Conservation (phyloP, 2,329 filamentous ascomycete genomes). For the Mariannaea sp. region DNA sequence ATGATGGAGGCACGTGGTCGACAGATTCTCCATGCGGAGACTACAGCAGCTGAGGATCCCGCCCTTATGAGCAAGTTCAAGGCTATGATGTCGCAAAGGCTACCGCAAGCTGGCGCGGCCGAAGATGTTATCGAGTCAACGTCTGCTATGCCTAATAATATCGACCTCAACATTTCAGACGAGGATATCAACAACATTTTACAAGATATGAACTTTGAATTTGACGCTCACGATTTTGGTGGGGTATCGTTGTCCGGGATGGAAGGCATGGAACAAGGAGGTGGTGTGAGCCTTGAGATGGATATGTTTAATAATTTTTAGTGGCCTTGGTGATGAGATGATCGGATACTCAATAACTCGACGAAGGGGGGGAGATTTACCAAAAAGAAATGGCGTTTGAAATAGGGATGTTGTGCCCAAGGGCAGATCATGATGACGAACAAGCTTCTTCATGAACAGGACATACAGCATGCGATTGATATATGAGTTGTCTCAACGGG, state of each 20-base stretch:
- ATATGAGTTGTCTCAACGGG: slow-evolving; percentile 1
- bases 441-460: slow-evolving; percentile 3
- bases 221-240: slow-evolving; percentile 39
- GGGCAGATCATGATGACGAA: slow-evolving; percentile 6
- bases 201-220: slow-evolving; percentile 51
- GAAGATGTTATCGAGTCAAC: slow-evolving; percentile 6
- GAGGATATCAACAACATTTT: slow-evolving; percentile 48
- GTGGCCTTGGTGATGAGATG: slow-evolving; percentile 31
- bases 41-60: slow-evolving; percentile 60
- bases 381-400: slow-evolving; percentile 1
- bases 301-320: slow-evolving; percentile 30
- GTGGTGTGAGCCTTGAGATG: slow-evolving; percentile 39
- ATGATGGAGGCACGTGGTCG: slow-evolving; percentile 53
- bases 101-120: slow-evolving; percentile 26
- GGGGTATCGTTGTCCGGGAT: slow-evolving; percentile 32
- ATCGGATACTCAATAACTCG: slow-evolving; percentile 9
- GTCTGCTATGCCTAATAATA: slow-evolving; percentile 35
- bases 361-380: background rate
- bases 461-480: slow-evolving; percentile 2
- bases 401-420: background rate
- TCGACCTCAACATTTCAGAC: slow-evolving; percentile 46
- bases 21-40: slow-evolving; percentile 51
- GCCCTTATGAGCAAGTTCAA: slow-evolving; percentile 60
- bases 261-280: slow-evolving; percentile 39
- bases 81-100: slow-evolving; percentile 46